Evolutionary conservation across 495 filamentous ascomycete genomes (phyloP).

Genomic region (Barbatosphaeria neglecta): DNA sequence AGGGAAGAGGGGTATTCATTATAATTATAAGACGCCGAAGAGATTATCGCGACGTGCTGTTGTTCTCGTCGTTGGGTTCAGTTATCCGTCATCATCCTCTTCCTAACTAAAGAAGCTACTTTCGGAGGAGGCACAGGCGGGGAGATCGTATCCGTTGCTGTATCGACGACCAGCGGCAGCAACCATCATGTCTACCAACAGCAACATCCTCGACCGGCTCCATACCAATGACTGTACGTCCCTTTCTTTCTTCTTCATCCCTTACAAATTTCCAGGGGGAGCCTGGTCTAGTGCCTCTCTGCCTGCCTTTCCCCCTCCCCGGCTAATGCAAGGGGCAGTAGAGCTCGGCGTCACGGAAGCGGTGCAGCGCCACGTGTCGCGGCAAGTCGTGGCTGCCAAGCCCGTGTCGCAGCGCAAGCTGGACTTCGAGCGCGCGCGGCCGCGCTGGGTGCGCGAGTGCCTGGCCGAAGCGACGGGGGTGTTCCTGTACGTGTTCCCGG

Average conservation of each 20-base stretch:
- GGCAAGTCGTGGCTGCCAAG: constrained; percentile 30
- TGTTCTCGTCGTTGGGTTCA: no score
- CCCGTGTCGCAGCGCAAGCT: constrained; percentile 37
- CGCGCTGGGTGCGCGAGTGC: constrained; percentile 34
- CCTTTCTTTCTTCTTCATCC: background rate
- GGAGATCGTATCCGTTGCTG: no score
- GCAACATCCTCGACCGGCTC: background rate
- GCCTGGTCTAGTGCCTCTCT: background rate
- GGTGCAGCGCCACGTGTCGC: constrained; percentile 29
- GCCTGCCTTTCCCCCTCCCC: no score
- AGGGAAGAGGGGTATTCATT: no score
- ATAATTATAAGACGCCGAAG: no score
- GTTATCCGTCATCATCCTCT: no score
- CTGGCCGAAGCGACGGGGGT: constrained; percentile 40
- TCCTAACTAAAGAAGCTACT: no score
- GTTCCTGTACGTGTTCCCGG: constrained; percentile 41
- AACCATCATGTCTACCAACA: background rate
- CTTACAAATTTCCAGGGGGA: no score
- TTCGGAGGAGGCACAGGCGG: no score
- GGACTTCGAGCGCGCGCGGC: constrained; percentile 36
- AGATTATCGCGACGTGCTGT: no score
- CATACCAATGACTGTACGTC: background rate
- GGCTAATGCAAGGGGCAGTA: no score
- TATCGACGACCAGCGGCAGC: no score
- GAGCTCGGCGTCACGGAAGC: constrained; percentile 40